Conservation (phyloP, 2,329 filamentous ascomycete species). For the Fusarium pilosicola region DNA sequence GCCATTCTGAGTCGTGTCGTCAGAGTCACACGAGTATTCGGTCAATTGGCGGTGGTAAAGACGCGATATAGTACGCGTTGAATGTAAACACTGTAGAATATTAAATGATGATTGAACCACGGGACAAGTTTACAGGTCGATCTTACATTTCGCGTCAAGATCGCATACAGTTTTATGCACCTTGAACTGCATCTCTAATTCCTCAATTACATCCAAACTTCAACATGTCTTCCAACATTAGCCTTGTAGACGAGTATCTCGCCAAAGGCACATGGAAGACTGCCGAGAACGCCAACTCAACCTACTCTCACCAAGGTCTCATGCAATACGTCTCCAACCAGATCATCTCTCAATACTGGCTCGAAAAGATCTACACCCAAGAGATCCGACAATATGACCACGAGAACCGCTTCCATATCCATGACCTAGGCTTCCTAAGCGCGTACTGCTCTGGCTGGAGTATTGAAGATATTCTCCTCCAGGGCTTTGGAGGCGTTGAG, state of each 20-base stretch:
- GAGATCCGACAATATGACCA: slow-evolving; percentile 29
- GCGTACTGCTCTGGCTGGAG: slow-evolving; percentile 43
- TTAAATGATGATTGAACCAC: background rate
- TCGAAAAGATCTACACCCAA: slow-evolving; percentile 37
- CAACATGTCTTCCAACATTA: slow-evolving; percentile 21
- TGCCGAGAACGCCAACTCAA: slow-evolving; percentile 40
- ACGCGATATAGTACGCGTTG: background rate
- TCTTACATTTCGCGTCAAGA: background rate
- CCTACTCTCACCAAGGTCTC: slow-evolving; percentile 39
- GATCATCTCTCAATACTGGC: slow-evolving; percentile 39
- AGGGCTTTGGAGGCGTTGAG: slow-evolving; percentile 39
- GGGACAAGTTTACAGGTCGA: background rate
- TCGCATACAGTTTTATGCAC: background rate
- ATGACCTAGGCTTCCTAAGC: slow-evolving; percentile 39
- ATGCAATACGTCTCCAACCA: slow-evolving; percentile 43
- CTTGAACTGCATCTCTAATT: too few species aligned
- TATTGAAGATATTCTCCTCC: slow-evolving; percentile 37
- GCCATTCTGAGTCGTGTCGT: background rate
- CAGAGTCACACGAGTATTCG: slow-evolving; percentile 14
- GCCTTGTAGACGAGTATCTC: slow-evolving; percentile 38
- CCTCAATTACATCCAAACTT: too few species aligned
- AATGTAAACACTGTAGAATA: background rate
- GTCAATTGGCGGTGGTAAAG: background rate
- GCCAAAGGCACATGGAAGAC: slow-evolving; percentile 38
- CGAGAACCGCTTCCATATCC: slow-evolving; percentile 41